Evolutionary conservation across 2,329 filamentous ascomycete genomes (phyloP).

Genomic region (Arthrocladium fulminans): DNA sequence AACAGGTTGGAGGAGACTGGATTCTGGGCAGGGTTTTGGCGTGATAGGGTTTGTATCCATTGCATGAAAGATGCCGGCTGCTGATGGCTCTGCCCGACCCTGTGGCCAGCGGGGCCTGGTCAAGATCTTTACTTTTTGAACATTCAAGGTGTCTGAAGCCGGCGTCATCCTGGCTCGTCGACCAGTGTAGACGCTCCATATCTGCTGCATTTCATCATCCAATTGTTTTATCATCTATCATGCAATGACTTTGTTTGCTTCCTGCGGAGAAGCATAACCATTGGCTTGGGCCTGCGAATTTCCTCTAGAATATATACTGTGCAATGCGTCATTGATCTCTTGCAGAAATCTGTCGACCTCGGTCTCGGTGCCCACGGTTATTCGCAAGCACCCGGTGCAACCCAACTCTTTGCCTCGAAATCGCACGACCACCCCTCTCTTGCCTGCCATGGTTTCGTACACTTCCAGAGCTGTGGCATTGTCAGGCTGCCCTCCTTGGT

Average conservation of each 20-base stretch:
- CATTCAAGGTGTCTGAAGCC: no score
- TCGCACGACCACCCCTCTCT: constrained; percentile 79
- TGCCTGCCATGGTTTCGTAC: constrained; percentile 78
- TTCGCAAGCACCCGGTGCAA: constrained; percentile 77
- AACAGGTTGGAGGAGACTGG: not conserved
- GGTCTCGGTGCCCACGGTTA: constrained; percentile 82
- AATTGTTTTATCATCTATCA: constrained; percentile 18
- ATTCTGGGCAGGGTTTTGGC: not conserved
- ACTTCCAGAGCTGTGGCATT: constrained; percentile 69
- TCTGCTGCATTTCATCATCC: not conserved
- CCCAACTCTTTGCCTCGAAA: constrained; percentile 90
- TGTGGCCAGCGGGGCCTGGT: not conserved
- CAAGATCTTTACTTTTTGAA: no score
- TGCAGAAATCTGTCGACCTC: constrained; percentile 73
- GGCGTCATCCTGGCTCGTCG: no score
- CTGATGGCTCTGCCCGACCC: not conserved
- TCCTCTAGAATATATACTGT: constrained; percentile 38
- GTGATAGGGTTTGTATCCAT: not conserved
- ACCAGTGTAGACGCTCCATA: no score
- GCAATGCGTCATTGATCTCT: constrained; percentile 51
- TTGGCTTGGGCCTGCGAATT: constrained; percentile 31
- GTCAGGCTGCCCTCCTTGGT: constrained; percentile 59
- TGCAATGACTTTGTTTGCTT: constrained; percentile 39
- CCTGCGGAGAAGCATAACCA: constrained; percentile 38
- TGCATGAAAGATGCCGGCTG: not conserved